Base-by-base conservation (phyloP, 2,329 filamentous ascomycete genomes). In the Diaporthe batatas region DNA sequence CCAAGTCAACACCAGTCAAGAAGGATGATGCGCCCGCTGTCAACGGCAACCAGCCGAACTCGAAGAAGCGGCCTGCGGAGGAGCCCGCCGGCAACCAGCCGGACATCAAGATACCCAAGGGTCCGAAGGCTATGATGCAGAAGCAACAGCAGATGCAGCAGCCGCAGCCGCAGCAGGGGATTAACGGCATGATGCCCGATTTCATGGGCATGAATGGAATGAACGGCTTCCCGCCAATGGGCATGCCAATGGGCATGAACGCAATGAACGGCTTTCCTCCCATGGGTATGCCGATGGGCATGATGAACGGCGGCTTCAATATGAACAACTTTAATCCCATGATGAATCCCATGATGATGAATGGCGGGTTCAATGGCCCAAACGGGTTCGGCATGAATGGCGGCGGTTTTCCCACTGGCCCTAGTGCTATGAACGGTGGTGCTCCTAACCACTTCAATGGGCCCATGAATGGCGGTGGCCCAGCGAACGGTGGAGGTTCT, bases 31-130 rank as follows among this genome's bases (percentile, higher is more conserved):
- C 70, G 76, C 78, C 34, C 72, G 76, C 78, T 16, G 73, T 73
- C 54, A 75, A 76, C 44, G 77, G 77, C 42, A 77, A 79, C n/a
- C 69, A 73, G 23, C 74, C 76, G 25, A 74, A 82, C 72, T 84
- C 89, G 34, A 96, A 93, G 84, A 99, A 98, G 84, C 91, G 96
- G 29, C 89, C 93, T 14, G 94, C 95, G 18, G 94, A 96, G 47
- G 92, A 95, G 68, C 87, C 87, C 42, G 83, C 88, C 8, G 90
- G 91, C 77, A 91, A 92, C 76, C 88, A 89, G 53, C 89, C 89
- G 79, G 89, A 91, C 54, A 89, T 90, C 59, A 92, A 91, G 77
- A 89, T 91, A 53, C 89, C 90, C 58, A 92, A 91, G 77, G 90
- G 86, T 0, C 91, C 90, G 2, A 91, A 90, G 79, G 90, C 88